A percentile compares a stretch with the other conserved stretches of the same genome.
phyloP scores from a whole-genome alignment of 73 alveolate genomes.

The Effrenium voratum region DNA sequence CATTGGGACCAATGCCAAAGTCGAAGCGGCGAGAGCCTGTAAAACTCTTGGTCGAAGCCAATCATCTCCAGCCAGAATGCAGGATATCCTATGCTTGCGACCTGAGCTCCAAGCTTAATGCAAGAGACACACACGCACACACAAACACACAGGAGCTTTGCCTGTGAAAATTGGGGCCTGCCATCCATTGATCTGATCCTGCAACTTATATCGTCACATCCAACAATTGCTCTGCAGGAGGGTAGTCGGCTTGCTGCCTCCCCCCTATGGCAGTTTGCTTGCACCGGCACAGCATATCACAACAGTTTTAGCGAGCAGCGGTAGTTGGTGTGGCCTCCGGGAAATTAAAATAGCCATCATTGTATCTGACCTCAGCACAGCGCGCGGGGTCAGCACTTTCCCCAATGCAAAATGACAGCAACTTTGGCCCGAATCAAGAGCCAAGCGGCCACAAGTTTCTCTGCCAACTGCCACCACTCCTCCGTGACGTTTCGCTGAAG shows the following conservation, averaged over 20 bases:
- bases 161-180: too few relatives aligned
- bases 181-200: background rate
- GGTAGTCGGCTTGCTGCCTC: too few relatives aligned
- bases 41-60: conserved; percentile 79
- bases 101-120: background rate
- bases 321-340: conserved; percentile 43
- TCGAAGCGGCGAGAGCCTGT: conserved; percentile 54
- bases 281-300: too few relatives aligned
- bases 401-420: too few relatives aligned
- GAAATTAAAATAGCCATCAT: conserved; percentile 65
- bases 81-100: conserved; percentile 56
- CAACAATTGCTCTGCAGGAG: too few relatives aligned
- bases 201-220: background rate
- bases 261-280: too few relatives aligned
- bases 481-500: conserved; percentile 73
- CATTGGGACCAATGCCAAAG: too few relatives aligned
- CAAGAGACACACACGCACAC: background rate
- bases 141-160: background rate
- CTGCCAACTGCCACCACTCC: conserved; percentile 83
- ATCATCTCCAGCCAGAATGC: conserved; percentile 93
- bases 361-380: conserved; percentile 59
- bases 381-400: too few relatives aligned
- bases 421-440: too few relatives aligned
- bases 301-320: background rate
- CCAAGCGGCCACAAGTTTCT: conserved; percentile 37